A percentile compares a stretch with the other conserved stretches of the same genome.
phyloP scores from a whole-genome alignment of 805 yeast genomes.

The Isabelozyma pseudorhagii region DNA sequence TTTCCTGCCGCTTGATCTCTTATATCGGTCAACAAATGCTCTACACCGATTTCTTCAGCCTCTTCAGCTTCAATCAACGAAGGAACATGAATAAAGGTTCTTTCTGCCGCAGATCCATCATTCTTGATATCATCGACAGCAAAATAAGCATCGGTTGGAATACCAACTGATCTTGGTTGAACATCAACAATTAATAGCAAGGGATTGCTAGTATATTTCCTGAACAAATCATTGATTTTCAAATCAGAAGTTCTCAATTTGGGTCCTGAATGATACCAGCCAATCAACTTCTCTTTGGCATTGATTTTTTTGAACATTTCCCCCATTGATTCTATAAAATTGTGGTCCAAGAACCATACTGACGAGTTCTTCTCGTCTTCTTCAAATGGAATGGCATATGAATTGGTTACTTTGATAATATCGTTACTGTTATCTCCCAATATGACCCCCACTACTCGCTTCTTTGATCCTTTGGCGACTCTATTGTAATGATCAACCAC shows the following conservation, averaged over 20 bases:
- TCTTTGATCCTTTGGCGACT: slow-evolving; percentile 63
- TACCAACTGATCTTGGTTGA: slow-evolving; percentile 76
- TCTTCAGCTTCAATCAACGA: slow-evolving; percentile 95
- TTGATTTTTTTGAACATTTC: slow-evolving; percentile 97
- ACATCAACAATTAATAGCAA: slow-evolving; percentile 88
- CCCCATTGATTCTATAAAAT: slow-evolving; percentile 92
- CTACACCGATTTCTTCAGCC: slow-evolving; percentile 99
- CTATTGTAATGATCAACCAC: slow-evolving; percentile 95
- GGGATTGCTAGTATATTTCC: slow-evolving; percentile 77
- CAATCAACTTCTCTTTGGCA: slow-evolving; percentile 92
- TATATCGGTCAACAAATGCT: slow-evolving; percentile 88
- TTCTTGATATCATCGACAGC: slow-evolving; percentile 95
- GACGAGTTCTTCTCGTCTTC: slow-evolving; percentile 89
- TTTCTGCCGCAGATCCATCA: slow-evolving; percentile 90
- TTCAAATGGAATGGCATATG: slow-evolving; percentile 96
- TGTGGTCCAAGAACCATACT: slow-evolving; percentile 97
- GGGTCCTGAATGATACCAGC: slow-evolving; percentile 99
- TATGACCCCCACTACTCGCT: slow-evolving; percentile 91
- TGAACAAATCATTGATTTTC: slow-evolving; percentile 85
- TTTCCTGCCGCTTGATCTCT: slow-evolving; percentile 97
- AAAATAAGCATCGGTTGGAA: slow-evolving; percentile 93
- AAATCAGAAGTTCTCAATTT: slow-evolving; percentile 84
- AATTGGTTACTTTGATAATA: slow-evolving; percentile 75
- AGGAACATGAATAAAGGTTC: slow-evolving; percentile 91
- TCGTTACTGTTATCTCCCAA: slow-evolving; percentile 71